phyloP scores from a whole-genome alignment of 2,329 filamentous ascomycete species.

The Colletotrichum cordylinicola region DNA sequence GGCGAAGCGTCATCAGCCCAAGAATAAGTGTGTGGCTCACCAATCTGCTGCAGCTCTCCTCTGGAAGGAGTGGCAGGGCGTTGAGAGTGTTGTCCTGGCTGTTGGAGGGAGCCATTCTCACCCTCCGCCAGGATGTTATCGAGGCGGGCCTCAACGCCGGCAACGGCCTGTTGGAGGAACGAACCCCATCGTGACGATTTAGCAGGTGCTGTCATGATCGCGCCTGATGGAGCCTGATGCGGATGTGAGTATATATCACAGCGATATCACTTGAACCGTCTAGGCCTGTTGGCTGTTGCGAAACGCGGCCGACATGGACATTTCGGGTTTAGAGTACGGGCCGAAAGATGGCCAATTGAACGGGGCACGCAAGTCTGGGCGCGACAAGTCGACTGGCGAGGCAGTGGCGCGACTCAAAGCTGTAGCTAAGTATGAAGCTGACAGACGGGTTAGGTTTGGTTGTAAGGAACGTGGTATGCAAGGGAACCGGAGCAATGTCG shows the following conservation, averaged over 20 bases:
- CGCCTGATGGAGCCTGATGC: not conserved
- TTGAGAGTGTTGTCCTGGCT: not conserved
- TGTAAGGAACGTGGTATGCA: constrained; percentile 7
- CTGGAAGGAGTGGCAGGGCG: not conserved
- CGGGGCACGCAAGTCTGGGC: not conserved
- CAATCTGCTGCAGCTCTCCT: not conserved
- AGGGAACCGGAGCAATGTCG: constrained; percentile 11
- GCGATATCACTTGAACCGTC: not conserved
- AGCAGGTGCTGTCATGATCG: constrained; percentile 52
- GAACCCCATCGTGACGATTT: constrained; percentile 75
- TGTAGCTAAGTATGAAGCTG: not conserved
- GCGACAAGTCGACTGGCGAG: not conserved
- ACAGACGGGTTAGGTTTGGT: not conserved
- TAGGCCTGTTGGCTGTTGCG: constrained; percentile 12
- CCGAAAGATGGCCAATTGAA: not conserved
- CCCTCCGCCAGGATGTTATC: constrained; percentile 91
- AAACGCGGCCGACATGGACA: not conserved
- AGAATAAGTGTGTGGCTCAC: not conserved
- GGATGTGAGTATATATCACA: constrained; percentile 33
- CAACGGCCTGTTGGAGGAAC: constrained; percentile 88
- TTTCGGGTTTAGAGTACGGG: constrained; percentile 8
- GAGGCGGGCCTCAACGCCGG: constrained; percentile 89
- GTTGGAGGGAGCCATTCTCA: constrained; percentile 38
- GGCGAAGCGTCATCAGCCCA: not conserved
- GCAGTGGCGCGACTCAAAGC: not conserved